Evolutionary conservation across 176 grass and related monocot species (phyloP), one percentile per base, ranked within the genome.

Genomic region (Secale cereale): DNA sequence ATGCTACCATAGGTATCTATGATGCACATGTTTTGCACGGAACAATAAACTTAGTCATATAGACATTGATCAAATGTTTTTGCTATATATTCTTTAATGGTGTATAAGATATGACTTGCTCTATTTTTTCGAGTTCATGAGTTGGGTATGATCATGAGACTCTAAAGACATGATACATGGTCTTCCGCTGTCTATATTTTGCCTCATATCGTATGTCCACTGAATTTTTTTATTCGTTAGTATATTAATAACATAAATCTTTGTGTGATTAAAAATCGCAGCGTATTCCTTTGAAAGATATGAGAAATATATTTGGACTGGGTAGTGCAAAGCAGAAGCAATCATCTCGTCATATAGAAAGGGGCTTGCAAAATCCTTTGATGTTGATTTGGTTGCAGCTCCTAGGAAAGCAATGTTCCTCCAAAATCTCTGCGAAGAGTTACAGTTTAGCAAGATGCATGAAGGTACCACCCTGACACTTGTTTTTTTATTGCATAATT

Each of bases 251-350:
- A 19, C 16, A 2, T 46, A 76, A 45, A 39, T 50, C 65, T 74
- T 82, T 35, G 30, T 63, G 8, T 90, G 40, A 28, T 62, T 43
- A 23, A 72, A 81, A 88, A 91, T 64, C 91, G 56, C 95, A 97
- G 95, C 85, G 90, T 76, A 72, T 78, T 67, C 85, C 88, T 87
- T 87, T 98, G 79, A 94, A 91, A 83, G 82, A 96, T 85, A 77
- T 98, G 85, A 95, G 90, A 78, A 96, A 94, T 78, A 89, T 96
- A 92, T 93, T 98, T 91, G 97, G 97, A 80, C 50, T 98, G 76
- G 97, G 97, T 96, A 98, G 84, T 87, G 87, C 70, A 91, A 98
- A 81, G 86, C 93, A 76, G 93, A 95, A 92, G 78, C 76, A 25
- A 96, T 96, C 37, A 86, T 94, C 65, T 89, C 88, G 85, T 96